Base-by-base conservation (phyloP, 2,329 filamentous ascomycete species). In the Alternaria ethzedia region DNA sequence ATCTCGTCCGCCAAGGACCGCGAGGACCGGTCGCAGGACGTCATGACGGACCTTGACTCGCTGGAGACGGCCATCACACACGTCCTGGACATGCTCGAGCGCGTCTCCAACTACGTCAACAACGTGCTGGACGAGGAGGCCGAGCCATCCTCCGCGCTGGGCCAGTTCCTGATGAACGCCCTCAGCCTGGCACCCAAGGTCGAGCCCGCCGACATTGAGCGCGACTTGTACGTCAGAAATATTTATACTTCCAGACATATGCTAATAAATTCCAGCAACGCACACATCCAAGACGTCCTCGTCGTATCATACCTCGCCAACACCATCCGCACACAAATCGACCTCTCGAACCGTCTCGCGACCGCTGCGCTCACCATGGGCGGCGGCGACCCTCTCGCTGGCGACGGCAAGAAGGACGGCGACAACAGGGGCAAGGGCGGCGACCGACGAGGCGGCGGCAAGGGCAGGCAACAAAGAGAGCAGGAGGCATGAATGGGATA, bases 251-350 rank as follows among this genome's bases (percentile, higher is more conserved):
- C 15, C 32, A n/a, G 15, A 36, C 32, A 36, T n/a, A 9, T 36
- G 78, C 82, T 78, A 80, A 78, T 47, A 52, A 52, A 36, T 43
- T 5, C 12, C 78, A 89, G 87, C 89, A 99, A 99, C 89, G 97
- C 97, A 86, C 96, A 99, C 85, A 94, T 99, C 82, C 96, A 99
- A 85, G 96, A 99, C 81, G 94, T 99, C 65, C 90, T 99, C 71
- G 94, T 98, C 82, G 94, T 99, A 75, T 97, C 94, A 72, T 99
- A 99, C 86, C 88, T 99, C 70, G 94, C 96, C 81, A 99, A 98
- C 87, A 97, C 94, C 71, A 97, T 98, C 83, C 93, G 95, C 82
- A 98, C 95, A 73, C 96, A 99, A 86, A 97, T 99, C 85, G 96
- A 98, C 78, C 89, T 99, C 63, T 97, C 94, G 70, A 97, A 98